Evolutionary conservation across 306 rosid genomes (phyloP).

Genomic region (Glycine tomentella): DNA sequence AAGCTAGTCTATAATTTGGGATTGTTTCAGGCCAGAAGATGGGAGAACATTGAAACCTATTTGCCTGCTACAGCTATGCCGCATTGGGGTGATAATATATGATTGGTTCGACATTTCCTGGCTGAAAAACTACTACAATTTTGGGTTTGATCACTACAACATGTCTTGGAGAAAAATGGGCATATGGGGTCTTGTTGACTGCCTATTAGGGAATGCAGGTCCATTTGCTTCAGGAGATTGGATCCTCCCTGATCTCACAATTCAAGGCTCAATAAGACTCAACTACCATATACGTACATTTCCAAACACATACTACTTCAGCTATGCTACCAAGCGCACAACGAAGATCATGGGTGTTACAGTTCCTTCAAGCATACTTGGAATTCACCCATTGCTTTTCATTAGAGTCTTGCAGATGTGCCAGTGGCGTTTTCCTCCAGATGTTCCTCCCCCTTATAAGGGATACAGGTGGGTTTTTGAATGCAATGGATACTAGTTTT

Average conservation of each 20-base stretch:
- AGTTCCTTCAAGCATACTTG: slow-evolving; percentile 77
- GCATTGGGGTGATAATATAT: slow-evolving; percentile 84
- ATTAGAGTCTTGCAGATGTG: slow-evolving; percentile 92
- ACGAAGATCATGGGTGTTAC: slow-evolving; percentile 78
- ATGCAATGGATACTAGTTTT: slow-evolving; percentile 29
- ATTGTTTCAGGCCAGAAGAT: slow-evolving; percentile 84
- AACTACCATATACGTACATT: slow-evolving; percentile 69
- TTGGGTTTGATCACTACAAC: slow-evolving; percentile 94
- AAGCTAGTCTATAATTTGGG: slow-evolving; percentile 37
- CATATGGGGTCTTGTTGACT: slow-evolving; percentile 78
- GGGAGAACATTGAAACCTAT: slow-evolving; percentile 80
- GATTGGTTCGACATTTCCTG: slow-evolving; percentile 92
- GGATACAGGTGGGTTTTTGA: slow-evolving; percentile 75
- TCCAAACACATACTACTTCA: slow-evolving; percentile 89
- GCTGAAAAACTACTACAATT: slow-evolving; percentile 88
- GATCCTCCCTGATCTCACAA: slow-evolving; percentile 98
- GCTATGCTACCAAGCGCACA: slow-evolving; percentile 94
- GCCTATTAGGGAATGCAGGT: slow-evolving; percentile 80
- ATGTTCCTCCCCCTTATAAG: slow-evolving; percentile 84
- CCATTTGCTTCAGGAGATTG: slow-evolving; percentile 94
- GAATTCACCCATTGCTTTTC: slow-evolving; percentile 87
- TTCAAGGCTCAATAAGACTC: slow-evolving; percentile 84
- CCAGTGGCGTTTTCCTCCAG: slow-evolving; percentile 91
- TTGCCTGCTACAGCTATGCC: slow-evolving; percentile 82
- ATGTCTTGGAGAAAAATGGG: slow-evolving; percentile 86